A percentile compares a stretch with the other conserved stretches of the same genome.
phyloP scores from a whole-genome alignment of 2,329 filamentous ascomycete species.

The Calonectria henricotiae region DNA sequence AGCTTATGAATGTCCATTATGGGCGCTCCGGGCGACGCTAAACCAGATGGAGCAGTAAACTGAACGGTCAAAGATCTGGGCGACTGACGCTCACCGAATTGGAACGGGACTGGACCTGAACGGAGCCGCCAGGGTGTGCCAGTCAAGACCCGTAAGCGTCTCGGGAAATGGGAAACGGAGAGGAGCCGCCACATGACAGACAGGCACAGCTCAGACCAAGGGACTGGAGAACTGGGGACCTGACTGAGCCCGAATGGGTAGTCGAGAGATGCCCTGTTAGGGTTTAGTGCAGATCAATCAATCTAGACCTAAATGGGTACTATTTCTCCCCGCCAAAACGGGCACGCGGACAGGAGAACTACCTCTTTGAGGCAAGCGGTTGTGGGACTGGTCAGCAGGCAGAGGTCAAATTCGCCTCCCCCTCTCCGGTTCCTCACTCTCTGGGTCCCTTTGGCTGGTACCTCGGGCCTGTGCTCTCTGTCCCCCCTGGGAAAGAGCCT shows the following conservation, averaged over 20 bases:
- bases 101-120: conserved; percentile 27
- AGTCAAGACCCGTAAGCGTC: conserved; percentile 38
- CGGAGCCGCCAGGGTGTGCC: conserved; percentile 34
- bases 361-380: conserved; percentile 49
- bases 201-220: conserved; percentile 24
- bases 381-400: conserved; percentile 51
- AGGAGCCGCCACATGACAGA: conserved; percentile 41
- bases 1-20: conserved; percentile 28
- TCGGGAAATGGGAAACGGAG: conserved; percentile 43
- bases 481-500: conserved; percentile 48
- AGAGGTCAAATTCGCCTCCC: conserved; percentile 50
- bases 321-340: conserved; percentile 35
- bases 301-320: conserved; percentile 41
- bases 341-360: conserved; percentile 48
- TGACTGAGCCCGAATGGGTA: conserved; percentile 40
- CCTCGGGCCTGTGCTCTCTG: conserved; percentile 48
- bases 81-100: conserved; percentile 35
- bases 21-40: conserved; percentile 28
- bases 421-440: conserved; percentile 43
- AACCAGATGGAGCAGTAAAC: conserved; percentile 35
- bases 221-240: conserved; percentile 30
- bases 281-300: background rate
- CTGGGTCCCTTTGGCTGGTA: conserved; percentile 38
- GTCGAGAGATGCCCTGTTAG: conserved; percentile 30
- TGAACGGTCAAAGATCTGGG: conserved; percentile 48